phyloP scores from a whole-genome alignment of 495 filamentous ascomycete species.

The Chaetomidium leptoderma region DNA sequence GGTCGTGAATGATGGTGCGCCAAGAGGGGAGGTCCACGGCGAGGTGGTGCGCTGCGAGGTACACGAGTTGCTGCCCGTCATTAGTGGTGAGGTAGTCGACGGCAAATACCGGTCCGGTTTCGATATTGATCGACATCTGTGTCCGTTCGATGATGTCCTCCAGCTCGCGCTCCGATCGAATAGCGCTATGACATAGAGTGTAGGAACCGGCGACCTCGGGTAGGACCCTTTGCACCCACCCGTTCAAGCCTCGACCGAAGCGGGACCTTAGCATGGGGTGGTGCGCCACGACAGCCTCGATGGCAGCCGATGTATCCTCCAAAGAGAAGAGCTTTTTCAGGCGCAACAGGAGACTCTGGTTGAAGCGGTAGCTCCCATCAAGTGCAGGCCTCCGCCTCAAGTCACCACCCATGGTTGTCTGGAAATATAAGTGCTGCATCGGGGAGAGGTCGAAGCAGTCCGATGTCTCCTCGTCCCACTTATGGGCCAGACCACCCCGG shows the following conservation, averaged over 20 bases:
- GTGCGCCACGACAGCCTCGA: constrained; percentile 55
- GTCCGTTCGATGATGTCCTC: constrained; percentile 36
- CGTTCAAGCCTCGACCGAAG: constrained; percentile 41
- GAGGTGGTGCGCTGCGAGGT: constrained; percentile 62
- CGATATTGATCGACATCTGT: constrained; percentile 40
- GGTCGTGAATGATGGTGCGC: constrained; percentile 62
- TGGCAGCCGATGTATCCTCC: constrained; percentile 46
- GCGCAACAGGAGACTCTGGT: constrained; percentile 63
- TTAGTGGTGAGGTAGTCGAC: constrained; percentile 50
- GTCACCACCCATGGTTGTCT: constrained; percentile 43
- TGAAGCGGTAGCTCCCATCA: constrained; percentile 63
- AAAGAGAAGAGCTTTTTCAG: constrained; percentile 49
- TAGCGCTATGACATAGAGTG: constrained; percentile 34
- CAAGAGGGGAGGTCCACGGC: constrained; percentile 69
- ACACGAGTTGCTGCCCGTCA: constrained; percentile 51
- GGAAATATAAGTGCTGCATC: constrained; percentile 68
- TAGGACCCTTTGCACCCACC: constrained; percentile 43
- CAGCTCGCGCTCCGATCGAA: constrained; percentile 38
- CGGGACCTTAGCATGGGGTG: constrained; percentile 75
- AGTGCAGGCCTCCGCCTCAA: constrained; percentile 34
- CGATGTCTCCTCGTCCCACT: constrained; percentile 36
- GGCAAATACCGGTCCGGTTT: constrained; percentile 44
- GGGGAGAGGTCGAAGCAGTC: constrained; percentile 62
- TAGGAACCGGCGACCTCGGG: constrained; percentile 40
- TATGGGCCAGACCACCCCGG: constrained; percentile 30